Conservation (phyloP, 1,284 basidiomycete species). For the Tausonia pullulans region DNA sequence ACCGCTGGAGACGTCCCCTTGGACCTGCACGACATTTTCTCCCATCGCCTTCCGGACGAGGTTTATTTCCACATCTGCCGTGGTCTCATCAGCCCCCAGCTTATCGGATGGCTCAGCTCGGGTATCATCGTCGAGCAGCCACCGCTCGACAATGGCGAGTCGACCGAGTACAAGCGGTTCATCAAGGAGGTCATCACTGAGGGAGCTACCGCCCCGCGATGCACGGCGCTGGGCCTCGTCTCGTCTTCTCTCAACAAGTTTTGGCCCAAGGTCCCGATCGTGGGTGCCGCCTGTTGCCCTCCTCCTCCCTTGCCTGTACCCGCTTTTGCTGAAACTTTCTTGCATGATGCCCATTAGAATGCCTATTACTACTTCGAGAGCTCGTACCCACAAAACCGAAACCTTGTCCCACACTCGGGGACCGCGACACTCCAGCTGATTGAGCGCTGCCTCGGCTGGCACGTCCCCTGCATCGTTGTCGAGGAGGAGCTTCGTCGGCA, state of each 20-base stretch:
- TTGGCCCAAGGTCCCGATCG: conserved; percentile 65
- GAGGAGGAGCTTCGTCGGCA: conserved; percentile 93
- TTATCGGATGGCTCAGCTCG: conserved; percentile 80
- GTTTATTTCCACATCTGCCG: conserved; percentile 92
- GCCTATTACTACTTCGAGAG: conserved; percentile 40
- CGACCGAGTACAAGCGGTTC: conserved; percentile 85
- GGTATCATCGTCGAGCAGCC: conserved; percentile 72
- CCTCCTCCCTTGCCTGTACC: neutral
- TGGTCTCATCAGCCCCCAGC: conserved; percentile 74
- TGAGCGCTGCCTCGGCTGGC: conserved; percentile 84
- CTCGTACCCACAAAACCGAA: conserved; percentile 19
- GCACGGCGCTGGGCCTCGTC: conserved; percentile 75
- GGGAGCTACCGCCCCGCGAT: conserved; percentile 77
- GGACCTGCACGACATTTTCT: conserved; percentile 93
- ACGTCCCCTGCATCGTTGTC: conserved; percentile 71
- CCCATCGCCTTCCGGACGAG: conserved; percentile 87
- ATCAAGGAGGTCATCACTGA: conserved; percentile 94
- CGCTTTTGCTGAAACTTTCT: neutral
- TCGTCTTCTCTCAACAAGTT: conserved; percentile 62
- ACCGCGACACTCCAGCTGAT: conserved; percentile 71
- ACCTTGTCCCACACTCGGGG: conserved; percentile 56
- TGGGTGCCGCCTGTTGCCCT: conserved; percentile 19
- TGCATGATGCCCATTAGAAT: conserved; percentile 20
- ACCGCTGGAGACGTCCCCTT: conserved; percentile 76
- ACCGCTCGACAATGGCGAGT: conserved; percentile 89